Evolutionary conservation across 106 monocot genomes (phyloP), one percentile per base, ranked within the genome.

Genomic region (Platanthera guangdongensis): DNA sequence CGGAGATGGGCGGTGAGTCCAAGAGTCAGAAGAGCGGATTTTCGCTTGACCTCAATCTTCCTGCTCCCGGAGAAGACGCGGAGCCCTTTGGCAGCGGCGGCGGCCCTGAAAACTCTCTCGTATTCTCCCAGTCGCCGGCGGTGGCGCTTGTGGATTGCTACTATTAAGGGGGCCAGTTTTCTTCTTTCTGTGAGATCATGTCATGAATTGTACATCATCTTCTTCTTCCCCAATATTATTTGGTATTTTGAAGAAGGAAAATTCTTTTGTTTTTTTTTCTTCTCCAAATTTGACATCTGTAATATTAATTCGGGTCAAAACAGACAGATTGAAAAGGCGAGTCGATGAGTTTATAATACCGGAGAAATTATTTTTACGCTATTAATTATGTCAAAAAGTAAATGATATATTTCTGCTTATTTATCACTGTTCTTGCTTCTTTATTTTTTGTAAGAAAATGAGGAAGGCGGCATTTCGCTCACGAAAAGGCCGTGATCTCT

Each of bases 41-140:
- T 2, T 78, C 82, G 1, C 70, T 92, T 52, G 92, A 92, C 80
- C 86, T 92, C 7, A 92, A 92, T 22, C 83, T 92, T 16, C 92
- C 92, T 0, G 87, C 92, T 0, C 85, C 89, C 1, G 13, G 79
- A 7, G 87, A 89, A 11, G 89, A 89, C 51, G 81, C n/a, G n/a
- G n/a, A 77, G 3, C 50, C 1, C 47, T 52, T 22, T 76, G 21
- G n/a, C 64, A 8, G 13, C 80, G 50, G 15, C 80, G 32, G 32
- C 73, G 39, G 39, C 39, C 39, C 39, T 39, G 39, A 39, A 49
- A 19, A 51, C 9, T 9, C 47, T 6, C 4, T 65, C 47, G 22
- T 68, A 18, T 71, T 18, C 54, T 39, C 80, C 80, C 8, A 21
- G 52, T 1, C 80, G 16, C 48, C 84, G 21, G 11, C 79, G 80